Base-by-base conservation (phyloP, 768 basidiomycete genomes). In the Tulasnella sp. region DNA sequence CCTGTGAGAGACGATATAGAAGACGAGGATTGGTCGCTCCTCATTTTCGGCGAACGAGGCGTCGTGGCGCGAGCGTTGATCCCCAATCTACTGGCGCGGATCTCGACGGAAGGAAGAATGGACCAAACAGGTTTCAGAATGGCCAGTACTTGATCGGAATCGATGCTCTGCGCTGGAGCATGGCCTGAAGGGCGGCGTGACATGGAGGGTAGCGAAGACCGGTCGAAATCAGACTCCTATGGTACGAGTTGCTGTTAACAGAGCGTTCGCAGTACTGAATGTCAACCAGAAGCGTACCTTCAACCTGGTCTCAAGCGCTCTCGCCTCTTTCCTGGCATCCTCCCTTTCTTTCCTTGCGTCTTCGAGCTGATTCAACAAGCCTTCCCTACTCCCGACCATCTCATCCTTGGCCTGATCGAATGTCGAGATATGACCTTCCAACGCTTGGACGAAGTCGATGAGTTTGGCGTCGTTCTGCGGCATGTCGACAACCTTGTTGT, bases 91-190 rank as follows among this genome's bases (percentile, higher is more conserved):
- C 81, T 72, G 0, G 81, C 84, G 27, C 94, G 86, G 11, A 84
- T 79, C 71, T 93, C 88, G 9, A 88, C 83, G 1, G 90, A 87
- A 10, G 93, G 93, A 0, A 97, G 79, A 42, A 85, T 75, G 3
- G 77, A 71, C 91, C 92, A 98, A 23, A 95, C 66, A 9, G 87
- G 81, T 52, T 78, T 78, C 29, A 95, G 78, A 21, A 84, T 69
- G 4, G 82, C 74, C 38, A 82, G 74, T 62, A 89, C 30, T 17
- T 32, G 4, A 30, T 59, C 56, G 32, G 26, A 24, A 13, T 56
- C 54, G 34, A 38, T 15, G 15, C 34, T 38, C 15, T 38, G 34
- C 30, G 51, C 41, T 43, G 38, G 34, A 24, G 38, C 54, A 9
- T 56, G 34, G 19, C 54, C 54, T 15, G 54, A 56, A 1, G 38